Conservation (phyloP, 2,329 filamentous ascomycete species). For the Sordariomycetes sp. region DNA sequence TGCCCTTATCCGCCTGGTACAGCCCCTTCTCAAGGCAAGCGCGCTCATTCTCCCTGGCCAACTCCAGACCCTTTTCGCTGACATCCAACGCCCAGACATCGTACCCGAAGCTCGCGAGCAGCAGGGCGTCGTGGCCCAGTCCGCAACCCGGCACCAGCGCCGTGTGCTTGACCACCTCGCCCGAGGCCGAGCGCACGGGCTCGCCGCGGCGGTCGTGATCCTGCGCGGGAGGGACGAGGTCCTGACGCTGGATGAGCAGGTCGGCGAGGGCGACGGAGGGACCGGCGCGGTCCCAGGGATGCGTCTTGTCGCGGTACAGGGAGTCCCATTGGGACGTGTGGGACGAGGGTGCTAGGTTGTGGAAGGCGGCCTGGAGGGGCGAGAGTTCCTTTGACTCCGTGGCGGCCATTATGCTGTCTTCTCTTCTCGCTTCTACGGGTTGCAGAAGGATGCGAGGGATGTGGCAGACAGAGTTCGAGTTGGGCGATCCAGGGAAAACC, state of each 20-base stretch:
- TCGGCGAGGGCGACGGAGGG: constrained; percentile 46
- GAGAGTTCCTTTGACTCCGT: background rate
- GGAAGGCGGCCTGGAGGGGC: constrained; percentile 19
- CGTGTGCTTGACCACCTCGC: constrained; percentile 14
- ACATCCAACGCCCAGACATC: constrained; percentile 69
- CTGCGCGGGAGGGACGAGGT: constrained; percentile 31
- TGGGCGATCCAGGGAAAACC: background rate
- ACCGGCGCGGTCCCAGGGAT: constrained; percentile 48
- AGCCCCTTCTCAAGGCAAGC: constrained; percentile 27
- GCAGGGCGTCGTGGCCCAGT: constrained; percentile 68
- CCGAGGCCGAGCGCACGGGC: constrained; percentile 12
- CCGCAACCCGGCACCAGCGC: constrained; percentile 79
- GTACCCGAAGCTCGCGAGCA: constrained; percentile 67
- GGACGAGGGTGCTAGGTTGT: constrained; percentile 17
- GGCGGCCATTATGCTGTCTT: constrained; percentile 7
- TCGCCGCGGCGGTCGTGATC: constrained; percentile 18
- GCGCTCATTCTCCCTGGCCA: constrained; percentile 33
- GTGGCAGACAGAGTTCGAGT: background rate
- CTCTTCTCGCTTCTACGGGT: no score
- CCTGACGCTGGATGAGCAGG: constrained; percentile 32
- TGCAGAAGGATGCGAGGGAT: background rate
- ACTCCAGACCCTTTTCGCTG: constrained; percentile 35
- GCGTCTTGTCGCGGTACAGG: constrained; percentile 33
- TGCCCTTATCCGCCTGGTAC: constrained; percentile 24
- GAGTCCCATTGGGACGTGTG: constrained; percentile 34